These are phyloP conservation scores for Dothideomycetes sp. DNA, from an alignment of 2,329 filamentous ascomycete species.

Conservation along the genomic window DNA sequence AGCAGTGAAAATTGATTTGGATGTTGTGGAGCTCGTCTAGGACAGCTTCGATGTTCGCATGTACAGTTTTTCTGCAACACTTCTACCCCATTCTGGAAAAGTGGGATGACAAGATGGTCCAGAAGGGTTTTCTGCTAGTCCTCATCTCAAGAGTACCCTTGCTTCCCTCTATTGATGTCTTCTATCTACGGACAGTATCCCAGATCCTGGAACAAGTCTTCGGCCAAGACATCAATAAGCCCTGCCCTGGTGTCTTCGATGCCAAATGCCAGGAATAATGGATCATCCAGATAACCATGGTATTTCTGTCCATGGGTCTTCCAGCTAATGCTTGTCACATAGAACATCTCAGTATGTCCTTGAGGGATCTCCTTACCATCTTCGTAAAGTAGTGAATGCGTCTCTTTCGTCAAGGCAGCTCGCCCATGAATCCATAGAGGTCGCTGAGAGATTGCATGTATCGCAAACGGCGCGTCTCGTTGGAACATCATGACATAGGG, in stretches of 20 bases:
- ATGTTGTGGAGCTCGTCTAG: no score
- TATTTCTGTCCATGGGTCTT: conserved; percentile 39
- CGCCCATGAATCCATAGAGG: conserved; percentile 51
- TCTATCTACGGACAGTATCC: conserved; percentile 25
- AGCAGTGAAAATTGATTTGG: no score
- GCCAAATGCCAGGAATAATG: conserved; percentile 47
- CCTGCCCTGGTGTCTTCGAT: conserved; percentile 44
- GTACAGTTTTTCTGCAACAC: no score
- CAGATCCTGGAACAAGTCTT: conserved; percentile 39
- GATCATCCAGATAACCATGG: conserved; percentile 49
- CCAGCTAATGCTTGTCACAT: conserved; percentile 51
- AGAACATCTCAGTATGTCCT: conserved; percentile 46
- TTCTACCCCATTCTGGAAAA: no score
- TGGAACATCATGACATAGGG: conserved; percentile 47
- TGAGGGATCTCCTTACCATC: conserved; percentile 18
- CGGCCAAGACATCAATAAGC: conserved; percentile 44
- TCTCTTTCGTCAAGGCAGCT: conserved; percentile 23
- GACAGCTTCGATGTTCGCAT: no score
- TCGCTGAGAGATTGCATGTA: conserved; percentile 41
- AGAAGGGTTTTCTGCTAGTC: no score
- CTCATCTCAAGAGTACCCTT: no score
- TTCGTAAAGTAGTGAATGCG: conserved; percentile 7
- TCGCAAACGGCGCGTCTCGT: conserved; percentile 39
- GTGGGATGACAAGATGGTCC: no score
- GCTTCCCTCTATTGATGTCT: no score